Conservation (phyloP, 108 stramenopile species). For the Skeletonema menzelii region DNA sequence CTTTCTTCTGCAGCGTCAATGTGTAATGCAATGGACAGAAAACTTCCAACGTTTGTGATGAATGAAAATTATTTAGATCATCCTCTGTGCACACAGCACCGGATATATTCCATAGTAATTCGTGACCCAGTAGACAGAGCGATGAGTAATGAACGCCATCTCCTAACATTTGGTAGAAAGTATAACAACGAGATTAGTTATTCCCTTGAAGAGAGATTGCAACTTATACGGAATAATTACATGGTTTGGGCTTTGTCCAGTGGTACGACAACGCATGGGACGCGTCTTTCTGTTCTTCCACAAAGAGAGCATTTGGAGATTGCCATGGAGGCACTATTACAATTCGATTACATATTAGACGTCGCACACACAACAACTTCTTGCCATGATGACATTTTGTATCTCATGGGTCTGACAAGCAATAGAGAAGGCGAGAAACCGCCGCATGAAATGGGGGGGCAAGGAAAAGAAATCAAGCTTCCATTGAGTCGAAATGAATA, state of each 20-base stretch:
- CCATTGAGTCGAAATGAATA: neutral
- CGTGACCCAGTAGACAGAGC: constrained; percentile 19
- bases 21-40: constrained; percentile 1
- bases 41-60: constrained; percentile 20
- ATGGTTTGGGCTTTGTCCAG: constrained; percentile 21
- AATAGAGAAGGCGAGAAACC: neutral
- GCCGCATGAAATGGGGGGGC: neutral
- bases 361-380: neutral
- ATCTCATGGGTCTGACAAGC: constrained; percentile 10
- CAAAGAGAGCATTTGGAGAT: neutral
- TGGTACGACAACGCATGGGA: neutral
- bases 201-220: neutral
- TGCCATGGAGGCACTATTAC: constrained; percentile 18
- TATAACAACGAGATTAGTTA: too few relatives aligned
- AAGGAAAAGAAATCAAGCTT: neutral
- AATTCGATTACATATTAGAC: constrained; percentile 21
- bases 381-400: neutral
- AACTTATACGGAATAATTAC: constrained; percentile 7
- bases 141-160: constrained; percentile 19
- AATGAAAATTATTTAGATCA: constrained; percentile 34
- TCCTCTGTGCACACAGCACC: constrained; percentile 6
- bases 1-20: too few relatives aligned
- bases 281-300: neutral
- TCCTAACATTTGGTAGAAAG: neutral
- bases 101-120: constrained; percentile 14